Evolutionary conservation across 2,329 filamentous ascomycete species (phyloP).

Genomic region (Ophiostoma montium): DNA sequence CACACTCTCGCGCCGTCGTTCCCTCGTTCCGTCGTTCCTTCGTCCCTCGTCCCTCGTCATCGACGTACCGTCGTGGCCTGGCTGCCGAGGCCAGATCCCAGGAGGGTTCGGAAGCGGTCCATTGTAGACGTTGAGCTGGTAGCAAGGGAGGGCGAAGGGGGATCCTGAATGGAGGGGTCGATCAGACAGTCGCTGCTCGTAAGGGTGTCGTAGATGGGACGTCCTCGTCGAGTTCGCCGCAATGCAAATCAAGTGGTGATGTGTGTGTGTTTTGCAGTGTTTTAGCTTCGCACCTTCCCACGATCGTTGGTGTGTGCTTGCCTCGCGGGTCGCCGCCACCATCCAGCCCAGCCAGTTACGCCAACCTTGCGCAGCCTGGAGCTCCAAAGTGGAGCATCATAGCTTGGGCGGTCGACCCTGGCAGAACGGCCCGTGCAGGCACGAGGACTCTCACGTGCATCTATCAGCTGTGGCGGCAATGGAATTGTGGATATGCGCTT

Average conservation of each 20-base stretch:
- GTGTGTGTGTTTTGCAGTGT: neutral
- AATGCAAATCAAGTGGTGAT: neutral
- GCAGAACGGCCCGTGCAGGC: slow-evolving; percentile 10
- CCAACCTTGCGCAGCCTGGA: slow-evolving; percentile 21
- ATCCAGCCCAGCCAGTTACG: slow-evolving; percentile 14
- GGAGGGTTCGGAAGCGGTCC: slow-evolving; percentile 85
- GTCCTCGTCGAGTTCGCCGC: neutral
- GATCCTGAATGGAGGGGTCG: neutral
- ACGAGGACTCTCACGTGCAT: slow-evolving; percentile 8
- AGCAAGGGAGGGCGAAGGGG: slow-evolving; percentile 7
- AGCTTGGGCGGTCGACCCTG: slow-evolving; percentile 9
- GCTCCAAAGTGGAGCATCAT: slow-evolving; percentile 5
- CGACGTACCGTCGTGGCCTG: slow-evolving; percentile 45
- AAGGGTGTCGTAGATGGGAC: neutral
- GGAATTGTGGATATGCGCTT: too few relatives aligned
- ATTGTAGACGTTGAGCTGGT: slow-evolving; percentile 33
- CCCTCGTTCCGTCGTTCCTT: neutral
- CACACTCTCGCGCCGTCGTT: neutral
- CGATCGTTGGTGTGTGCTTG: slow-evolving; percentile 4
- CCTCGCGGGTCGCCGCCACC: neutral
- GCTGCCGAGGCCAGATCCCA: slow-evolving; percentile 51
- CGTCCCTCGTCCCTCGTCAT: too few relatives aligned
- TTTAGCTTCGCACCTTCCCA: neutral
- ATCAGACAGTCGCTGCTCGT: too few relatives aligned
- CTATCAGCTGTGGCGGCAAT: neutral